A percentile compares a stretch with the other conserved stretches of the same genome.
Evolutionary conservation across 805 yeast genomes (phyloP).

Genomic region (Saccharomycopsis olivae): DNA sequence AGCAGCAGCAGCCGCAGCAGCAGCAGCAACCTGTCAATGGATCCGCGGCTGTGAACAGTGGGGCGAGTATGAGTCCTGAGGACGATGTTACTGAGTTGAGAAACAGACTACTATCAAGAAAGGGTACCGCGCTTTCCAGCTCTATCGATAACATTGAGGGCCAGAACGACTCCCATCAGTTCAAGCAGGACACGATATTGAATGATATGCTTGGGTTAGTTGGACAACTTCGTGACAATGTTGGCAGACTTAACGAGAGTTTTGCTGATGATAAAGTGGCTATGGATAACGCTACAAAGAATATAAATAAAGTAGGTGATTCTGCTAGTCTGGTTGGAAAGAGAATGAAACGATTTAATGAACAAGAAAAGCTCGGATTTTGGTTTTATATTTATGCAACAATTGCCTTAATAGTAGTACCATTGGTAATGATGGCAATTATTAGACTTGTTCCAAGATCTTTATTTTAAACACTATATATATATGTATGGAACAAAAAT

Average conservation of each 20-base stretch:
- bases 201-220: constrained; percentile 16
- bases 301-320: constrained; percentile 13
- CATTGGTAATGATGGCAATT: constrained; percentile 14
- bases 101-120: constrained; percentile 10
- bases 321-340: constrained; percentile 10
- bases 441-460: constrained; percentile 14
- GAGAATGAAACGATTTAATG: constrained; percentile 8
- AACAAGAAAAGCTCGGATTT: constrained; percentile 12
- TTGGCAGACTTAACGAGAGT: constrained; percentile 10
- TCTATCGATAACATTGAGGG: constrained; percentile 6
- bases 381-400: constrained; percentile 16
- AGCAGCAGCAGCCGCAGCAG: neutral
- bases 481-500: no score
- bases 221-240: constrained; percentile 12
- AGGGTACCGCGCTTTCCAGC: neutral
- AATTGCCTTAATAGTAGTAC: constrained; percentile 11
- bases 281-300: constrained; percentile 2
- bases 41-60: neutral
- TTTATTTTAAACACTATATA: neutral
- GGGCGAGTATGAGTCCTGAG: neutral
- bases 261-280: constrained; percentile 10
- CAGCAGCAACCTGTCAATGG: neutral
- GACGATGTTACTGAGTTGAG: constrained; percentile 10
- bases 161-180: constrained; percentile 14
- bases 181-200: constrained; percentile 12